phyloP scores from a whole-genome alignment of 352 stramenopile genomes.

The Phytopythium delawarense region DNA sequence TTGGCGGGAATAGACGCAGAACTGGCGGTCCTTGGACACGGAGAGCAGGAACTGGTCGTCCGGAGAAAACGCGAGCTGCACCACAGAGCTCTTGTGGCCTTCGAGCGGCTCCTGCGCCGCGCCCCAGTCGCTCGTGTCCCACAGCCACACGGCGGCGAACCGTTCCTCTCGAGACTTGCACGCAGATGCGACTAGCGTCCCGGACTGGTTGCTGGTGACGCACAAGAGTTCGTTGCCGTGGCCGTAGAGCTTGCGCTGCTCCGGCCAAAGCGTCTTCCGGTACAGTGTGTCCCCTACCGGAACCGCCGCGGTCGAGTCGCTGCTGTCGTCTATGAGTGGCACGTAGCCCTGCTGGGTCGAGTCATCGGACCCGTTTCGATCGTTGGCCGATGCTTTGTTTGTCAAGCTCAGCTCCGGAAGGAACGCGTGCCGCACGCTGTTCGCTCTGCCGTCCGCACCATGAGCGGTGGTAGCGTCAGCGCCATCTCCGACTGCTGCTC shows the following conservation, averaged over 20 bases:
- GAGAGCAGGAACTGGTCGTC: constrained; percentile 59
- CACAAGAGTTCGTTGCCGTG: constrained; percentile 79
- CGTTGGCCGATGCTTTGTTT: constrained; percentile 43
- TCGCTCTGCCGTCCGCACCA: neutral
- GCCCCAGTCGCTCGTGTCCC: constrained; percentile 56
- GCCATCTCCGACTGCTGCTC: constrained; percentile 1
- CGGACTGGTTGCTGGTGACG: constrained; percentile 47
- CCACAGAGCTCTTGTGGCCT: constrained; percentile 77
- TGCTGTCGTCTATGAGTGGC: constrained; percentile 13
- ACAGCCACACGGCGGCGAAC: constrained; percentile 61
- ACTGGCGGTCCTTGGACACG: constrained; percentile 69
- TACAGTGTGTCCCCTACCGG: constrained; percentile 59
- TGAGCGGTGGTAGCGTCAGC: neutral
- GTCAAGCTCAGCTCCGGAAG: constrained; percentile 73
- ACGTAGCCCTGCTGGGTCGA: constrained; percentile 20
- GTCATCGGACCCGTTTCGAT: neutral
- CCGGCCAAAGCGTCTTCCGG: constrained; percentile 72
- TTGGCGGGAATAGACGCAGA: constrained; percentile 53
- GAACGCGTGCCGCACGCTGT: constrained; percentile 51
- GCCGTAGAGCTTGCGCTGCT: constrained; percentile 73
- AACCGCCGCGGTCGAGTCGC: constrained; percentile 16
- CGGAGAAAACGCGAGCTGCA: constrained; percentile 68
- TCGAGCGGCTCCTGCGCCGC: constrained; percentile 35
- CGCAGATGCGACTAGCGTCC: constrained; percentile 52
- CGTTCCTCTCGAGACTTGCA: constrained; percentile 76